Conservation (phyloP, 192 early-diverging fungal genomes). For the Backusella psychrophila region DNA sequence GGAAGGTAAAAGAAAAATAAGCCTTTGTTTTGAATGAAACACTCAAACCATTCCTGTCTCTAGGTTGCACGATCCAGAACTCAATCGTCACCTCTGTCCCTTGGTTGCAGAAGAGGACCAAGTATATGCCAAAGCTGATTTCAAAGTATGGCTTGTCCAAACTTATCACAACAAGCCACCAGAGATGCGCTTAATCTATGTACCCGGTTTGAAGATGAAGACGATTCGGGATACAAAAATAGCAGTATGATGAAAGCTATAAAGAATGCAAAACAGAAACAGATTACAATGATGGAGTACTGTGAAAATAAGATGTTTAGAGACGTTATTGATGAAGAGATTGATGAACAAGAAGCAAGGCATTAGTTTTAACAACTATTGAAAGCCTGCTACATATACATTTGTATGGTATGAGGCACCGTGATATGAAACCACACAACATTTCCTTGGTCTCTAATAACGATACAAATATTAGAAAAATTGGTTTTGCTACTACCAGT, state of each 20-base stretch:
- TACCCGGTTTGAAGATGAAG: conserved; percentile 80
- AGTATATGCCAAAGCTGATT: conserved; percentile 42
- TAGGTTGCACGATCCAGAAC: conserved; percentile 49
- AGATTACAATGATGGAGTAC: conserved; percentile 69
- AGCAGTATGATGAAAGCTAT: conserved; percentile 31
- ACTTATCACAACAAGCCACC: no score
- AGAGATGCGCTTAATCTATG: no score
- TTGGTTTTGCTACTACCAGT: conserved; percentile 52
- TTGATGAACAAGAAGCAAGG: conserved; percentile 80
- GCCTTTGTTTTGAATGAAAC: neutral
- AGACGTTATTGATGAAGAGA: conserved; percentile 75
- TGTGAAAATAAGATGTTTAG: conserved; percentile 91
- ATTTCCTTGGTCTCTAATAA: conserved; percentile 69
- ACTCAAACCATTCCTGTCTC: neutral
- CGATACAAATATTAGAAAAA: conserved; percentile 67
- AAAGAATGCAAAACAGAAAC: conserved; percentile 30
- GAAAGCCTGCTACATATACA: conserved; percentile 90
- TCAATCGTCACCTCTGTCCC: conserved; percentile 48
- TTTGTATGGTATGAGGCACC: conserved; percentile 81
- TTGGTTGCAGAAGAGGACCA: conserved; percentile 42
- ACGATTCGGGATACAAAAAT: conserved; percentile 30
- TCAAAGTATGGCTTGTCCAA: no score
- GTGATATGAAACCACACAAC: conserved; percentile 89
- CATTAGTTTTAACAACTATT: conserved; percentile 83
- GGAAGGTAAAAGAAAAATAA: neutral